Base-by-base conservation (phyloP, 169 alveolate genomes). In the Theileria equi region DNA sequence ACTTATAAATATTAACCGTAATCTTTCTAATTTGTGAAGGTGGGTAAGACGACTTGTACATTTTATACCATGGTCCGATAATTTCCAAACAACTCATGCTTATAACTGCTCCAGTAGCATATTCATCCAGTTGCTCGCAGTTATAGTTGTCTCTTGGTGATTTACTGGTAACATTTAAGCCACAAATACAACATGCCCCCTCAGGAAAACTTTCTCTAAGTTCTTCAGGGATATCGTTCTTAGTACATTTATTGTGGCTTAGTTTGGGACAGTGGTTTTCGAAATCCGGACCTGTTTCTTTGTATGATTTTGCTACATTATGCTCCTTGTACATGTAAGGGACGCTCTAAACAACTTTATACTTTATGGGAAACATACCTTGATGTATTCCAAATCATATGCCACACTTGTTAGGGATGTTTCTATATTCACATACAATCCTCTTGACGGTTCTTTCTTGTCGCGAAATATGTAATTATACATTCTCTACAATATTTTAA, bases 41-140 rank as follows among this genome's bases (percentile, higher is more conserved):
- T 31, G 86, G 86, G 48, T 77, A 66, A 7, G 36, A 6, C 5
- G 77, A 60, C 49, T 17, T 57, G 28, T 40, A 77, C 5, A 77
- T 17, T 40, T 71, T 62, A 49, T 77, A 77, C 86, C 86, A 77
- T 2, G 86, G 86, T 7, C 50, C 81, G 0, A 59, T 58, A 2
- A 41, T 47, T 54, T 77, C 81, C 8, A 77, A 26, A 41, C 86
- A 77, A n/a, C 64, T 55, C 66, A 49, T 40, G 23, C 55, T 49
- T 54, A 60, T 26, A 28, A 67, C 54, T 16, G 29, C 53, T 5
- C 38, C 32, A 0, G 29, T 19, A 8, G 60, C 38, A 1, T 19
- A 1, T 47, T 19, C 45, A 38, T 38, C 67, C n/a, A 43, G 1
- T 4, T 19, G 16, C 8, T 31, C 62, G 31, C 84, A 74, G 31